phyloP scores from a whole-genome alignment of 768 basidiomycete genomes.

The Tubosaeta sp. region DNA sequence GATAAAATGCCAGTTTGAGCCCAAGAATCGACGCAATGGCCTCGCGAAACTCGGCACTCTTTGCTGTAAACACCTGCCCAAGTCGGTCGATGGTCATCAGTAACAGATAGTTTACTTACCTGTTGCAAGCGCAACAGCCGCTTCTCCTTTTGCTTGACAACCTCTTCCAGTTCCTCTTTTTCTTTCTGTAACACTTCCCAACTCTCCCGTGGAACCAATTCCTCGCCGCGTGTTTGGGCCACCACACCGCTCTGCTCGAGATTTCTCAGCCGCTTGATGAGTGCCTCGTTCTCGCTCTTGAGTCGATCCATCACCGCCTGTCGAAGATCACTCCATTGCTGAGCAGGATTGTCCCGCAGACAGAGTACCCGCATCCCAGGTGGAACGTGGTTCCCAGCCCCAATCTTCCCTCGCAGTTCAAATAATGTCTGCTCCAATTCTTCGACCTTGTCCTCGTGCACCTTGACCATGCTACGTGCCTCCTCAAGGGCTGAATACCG shows the following conservation, averaged over 20 bases:
- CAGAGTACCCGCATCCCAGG: constrained; percentile 66
- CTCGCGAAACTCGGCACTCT: constrained; percentile 88
- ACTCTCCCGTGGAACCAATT: constrained; percentile 71
- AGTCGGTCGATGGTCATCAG: not conserved
- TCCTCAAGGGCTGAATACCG: constrained; percentile 41
- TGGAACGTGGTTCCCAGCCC: constrained; percentile 69
- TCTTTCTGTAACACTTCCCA: constrained; percentile 70
- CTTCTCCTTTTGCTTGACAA: constrained; percentile 76
- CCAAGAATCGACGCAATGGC: constrained; percentile 87
- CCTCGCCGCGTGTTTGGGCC: constrained; percentile 18
- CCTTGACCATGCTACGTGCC: constrained; percentile 32
- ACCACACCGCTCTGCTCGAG: constrained; percentile 44
- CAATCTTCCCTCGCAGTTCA: constrained; percentile 73
- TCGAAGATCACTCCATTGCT: constrained; percentile 73
- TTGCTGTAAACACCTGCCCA: constrained; percentile 73
- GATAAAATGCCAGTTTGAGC: constrained; percentile 87
- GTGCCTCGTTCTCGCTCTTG: constrained; percentile 77
- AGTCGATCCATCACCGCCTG: constrained; percentile 72
- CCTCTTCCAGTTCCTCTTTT: constrained; percentile 61
- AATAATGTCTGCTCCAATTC: constrained; percentile 74
- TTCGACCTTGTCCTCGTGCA: constrained; percentile 54
- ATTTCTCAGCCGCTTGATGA: constrained; percentile 62
- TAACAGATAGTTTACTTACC: constrained; percentile 36
- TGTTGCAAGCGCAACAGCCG: constrained; percentile 74
- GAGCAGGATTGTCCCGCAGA: constrained; percentile 76